phyloP scores from a whole-genome alignment of 495 filamentous ascomycete species.

The Daldinia grandis region DNA sequence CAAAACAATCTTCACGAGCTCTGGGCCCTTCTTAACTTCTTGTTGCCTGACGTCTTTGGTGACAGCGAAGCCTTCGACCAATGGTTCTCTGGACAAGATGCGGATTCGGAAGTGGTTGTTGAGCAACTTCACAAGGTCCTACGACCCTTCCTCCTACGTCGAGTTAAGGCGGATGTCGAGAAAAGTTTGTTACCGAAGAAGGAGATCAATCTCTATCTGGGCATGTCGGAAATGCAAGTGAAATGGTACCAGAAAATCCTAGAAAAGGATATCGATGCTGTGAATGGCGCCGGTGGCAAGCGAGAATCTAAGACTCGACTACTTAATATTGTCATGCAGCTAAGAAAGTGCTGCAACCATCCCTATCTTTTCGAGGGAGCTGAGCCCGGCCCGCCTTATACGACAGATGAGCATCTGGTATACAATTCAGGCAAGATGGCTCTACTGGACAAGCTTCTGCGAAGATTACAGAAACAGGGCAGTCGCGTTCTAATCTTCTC shows the following conservation, averaged over 20 bases:
- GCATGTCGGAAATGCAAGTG: conserved; percentile 99
- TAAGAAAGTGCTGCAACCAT: conserved; percentile 99
- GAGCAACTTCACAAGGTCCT: conserved; percentile 95
- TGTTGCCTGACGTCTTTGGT: conserved; percentile 96
- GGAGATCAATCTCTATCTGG: conserved; percentile 95
- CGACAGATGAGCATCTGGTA: conserved; percentile 95
- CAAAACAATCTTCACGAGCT: conserved; percentile 99
- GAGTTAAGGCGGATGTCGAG: conserved; percentile 98
- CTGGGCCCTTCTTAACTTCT: conserved; percentile 98
- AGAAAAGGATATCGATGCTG: conserved; percentile 98
- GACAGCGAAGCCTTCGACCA: conserved; percentile 98
- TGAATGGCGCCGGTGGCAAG: conserved; percentile 96
- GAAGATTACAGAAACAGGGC: conserved; percentile 81
- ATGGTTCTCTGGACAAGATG: conserved; percentile 92
- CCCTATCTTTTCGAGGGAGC: conserved; percentile 98
- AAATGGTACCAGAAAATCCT: conserved; percentile 99
- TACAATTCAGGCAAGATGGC: conserved; percentile 97
- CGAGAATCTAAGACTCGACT: conserved; percentile 98
- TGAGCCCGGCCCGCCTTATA: conserved; percentile 96
- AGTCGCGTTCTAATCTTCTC: conserved; percentile 98
- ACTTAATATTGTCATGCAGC: conserved; percentile 99
- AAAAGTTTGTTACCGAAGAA: conserved; percentile 98
- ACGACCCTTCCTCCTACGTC: conserved; percentile 91
- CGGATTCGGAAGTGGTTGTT: conserved; percentile 94
- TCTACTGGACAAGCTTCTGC: conserved; percentile 92